Evolutionary conservation across 805 yeast genomes (phyloP), one percentile per base, ranked within the genome.

Genomic region (Torulaspora microellipsoides): DNA sequence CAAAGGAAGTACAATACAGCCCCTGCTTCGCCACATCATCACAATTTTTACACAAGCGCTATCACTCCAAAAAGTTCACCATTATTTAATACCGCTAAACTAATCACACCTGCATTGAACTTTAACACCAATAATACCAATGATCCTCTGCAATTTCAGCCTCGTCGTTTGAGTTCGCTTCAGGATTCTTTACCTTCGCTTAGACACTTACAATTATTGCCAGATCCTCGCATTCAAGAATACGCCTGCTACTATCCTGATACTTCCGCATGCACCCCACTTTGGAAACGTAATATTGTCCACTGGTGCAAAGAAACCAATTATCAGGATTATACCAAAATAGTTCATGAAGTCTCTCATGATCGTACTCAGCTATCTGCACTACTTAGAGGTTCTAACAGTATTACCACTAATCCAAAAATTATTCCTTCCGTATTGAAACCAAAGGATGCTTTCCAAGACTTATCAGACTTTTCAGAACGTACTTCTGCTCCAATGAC

Each of bases 261-360:
- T 38, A 65, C 69, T 2, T 59, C 67, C 12, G 58, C 55, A 30
- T 45, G 36, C 7, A 65, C 67, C 0, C 55, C 64, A 14, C 31
- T 51, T 15, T 64, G 68, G 68, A 60, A 55, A 37, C 55, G 59
- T 27, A 62, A 56, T 36, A 39, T 65, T 32, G 39, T 59, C 15
- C 47, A 43, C 29, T 65, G 68, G 68, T 65, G 69, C 42, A 64
- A 55, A 43, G 59, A 56, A 36, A 58, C 59, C 25, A 58, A 58
- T 13, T 58, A 59, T 48, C 55, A 59, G 14, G 62, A 60, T 33
- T 65, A 62, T 45, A 40, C 55, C 10, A 56, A 52, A 27, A 62
- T 65, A 15, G 40, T 38, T 27, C 40, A 48, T 31, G 57, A 53
- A 38, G 45, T 51, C 15, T 41, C 53, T 8, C 51, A 43, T 32